Evolutionary conservation across 371 early-diverging fungal species (phyloP).

Genomic region (Lichtheimia hyalospora): DNA sequence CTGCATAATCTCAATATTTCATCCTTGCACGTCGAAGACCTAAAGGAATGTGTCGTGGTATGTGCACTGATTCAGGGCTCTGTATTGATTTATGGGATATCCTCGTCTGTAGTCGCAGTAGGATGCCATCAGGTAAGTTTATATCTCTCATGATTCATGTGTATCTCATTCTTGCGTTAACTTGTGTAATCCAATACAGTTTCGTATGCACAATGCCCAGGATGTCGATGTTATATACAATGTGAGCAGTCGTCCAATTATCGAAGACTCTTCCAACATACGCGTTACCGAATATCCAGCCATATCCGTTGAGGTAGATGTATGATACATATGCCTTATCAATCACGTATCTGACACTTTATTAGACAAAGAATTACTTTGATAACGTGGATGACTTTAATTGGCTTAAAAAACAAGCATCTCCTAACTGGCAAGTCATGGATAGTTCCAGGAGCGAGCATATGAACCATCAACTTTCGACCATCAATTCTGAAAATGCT

Average conservation of each 20-base stretch:
- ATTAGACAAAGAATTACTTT: constrained; percentile 23
- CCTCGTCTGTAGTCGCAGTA: constrained; percentile 54
- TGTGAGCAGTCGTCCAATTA: constrained; percentile 78
- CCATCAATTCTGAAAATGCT: too few species aligned
- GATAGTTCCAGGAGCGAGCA: not conserved
- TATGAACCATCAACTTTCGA: too few species aligned
- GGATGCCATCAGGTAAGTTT: constrained; percentile 75
- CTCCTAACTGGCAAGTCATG: constrained; percentile 68
- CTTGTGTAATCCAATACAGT: constrained; percentile 30
- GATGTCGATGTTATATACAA: constrained; percentile 62
- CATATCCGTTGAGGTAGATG: constrained; percentile 1
- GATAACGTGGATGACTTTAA: constrained; percentile 82
- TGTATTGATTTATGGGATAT: constrained; percentile 64
- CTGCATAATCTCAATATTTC: constrained; percentile 35
- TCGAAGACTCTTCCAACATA: constrained; percentile 71
- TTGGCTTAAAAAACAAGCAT: constrained; percentile 76
- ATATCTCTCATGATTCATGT: not conserved
- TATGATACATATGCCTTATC: not conserved
- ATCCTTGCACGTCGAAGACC: constrained; percentile 70
- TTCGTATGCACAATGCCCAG: constrained; percentile 76
- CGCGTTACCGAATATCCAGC: constrained; percentile 51
- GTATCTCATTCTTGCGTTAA: not conserved
- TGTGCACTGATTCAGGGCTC: constrained; percentile 69
- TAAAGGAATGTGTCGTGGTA: constrained; percentile 61
- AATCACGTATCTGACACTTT: constrained; percentile 6